These are phyloP conservation scores for Dioszegia hungarica DNA, from an alignment of 768 basidiomycete species.

Conservation along the genomic window DNA sequence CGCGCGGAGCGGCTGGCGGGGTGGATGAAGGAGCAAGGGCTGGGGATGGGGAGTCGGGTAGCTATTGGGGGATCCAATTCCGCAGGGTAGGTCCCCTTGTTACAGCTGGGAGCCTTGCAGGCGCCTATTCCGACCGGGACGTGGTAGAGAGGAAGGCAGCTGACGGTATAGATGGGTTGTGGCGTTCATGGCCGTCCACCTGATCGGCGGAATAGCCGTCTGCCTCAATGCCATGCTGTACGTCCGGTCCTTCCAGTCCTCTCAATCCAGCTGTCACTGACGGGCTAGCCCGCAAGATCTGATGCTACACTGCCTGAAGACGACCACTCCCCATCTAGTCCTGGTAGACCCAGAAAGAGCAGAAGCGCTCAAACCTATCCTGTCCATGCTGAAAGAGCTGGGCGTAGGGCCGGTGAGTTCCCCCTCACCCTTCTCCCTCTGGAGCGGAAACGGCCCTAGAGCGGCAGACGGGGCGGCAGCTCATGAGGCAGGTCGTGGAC, in stretches of 20 bases:
- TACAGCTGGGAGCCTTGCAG: no score
- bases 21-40: constrained; percentile 29
- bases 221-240: constrained; percentile 42
- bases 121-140: no score
- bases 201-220: constrained; percentile 35
- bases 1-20: constrained; percentile 17
- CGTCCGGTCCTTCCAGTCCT: no score
- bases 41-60: constrained; percentile 31
- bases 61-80: constrained; percentile 37
- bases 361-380: constrained; percentile 13
- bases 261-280: not conserved
- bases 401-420: constrained; percentile 17
- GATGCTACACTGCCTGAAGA: constrained; percentile 22
- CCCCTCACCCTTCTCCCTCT: not conserved
- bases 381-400: not conserved
- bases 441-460: no score
- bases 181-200: constrained; percentile 32
- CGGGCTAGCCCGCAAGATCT: constrained; percentile 13
- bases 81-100: constrained; percentile 30
- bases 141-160: not conserved
- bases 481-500: not conserved
- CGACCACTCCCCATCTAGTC: constrained; percentile 23
- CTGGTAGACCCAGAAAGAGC: constrained; percentile 31
- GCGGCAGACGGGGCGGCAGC: no score
- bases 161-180: constrained; percentile 28